Evolutionary conservation across 306 rosid genomes (phyloP).

Genomic region (Luffa aegyptiaca): DNA sequence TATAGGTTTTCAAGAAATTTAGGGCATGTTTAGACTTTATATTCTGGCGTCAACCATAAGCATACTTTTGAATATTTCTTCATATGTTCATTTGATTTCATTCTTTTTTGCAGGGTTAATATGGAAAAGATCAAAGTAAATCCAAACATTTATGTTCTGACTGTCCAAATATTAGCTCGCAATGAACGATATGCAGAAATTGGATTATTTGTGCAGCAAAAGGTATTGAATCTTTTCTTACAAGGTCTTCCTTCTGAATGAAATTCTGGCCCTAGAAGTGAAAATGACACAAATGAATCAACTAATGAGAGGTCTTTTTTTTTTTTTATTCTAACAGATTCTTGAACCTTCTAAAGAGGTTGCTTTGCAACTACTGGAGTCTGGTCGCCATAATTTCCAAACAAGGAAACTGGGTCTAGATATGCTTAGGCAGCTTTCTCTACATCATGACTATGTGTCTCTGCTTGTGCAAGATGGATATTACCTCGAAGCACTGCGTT

Average conservation of each 20-base stretch:
- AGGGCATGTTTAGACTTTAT: background rate
- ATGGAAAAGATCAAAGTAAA: slow-evolving; percentile 62
- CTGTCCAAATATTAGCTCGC: slow-evolving; percentile 65
- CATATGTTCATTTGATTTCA: background rate
- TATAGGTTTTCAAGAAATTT: background rate
- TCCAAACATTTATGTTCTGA: slow-evolving; percentile 60
- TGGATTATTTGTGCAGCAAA: slow-evolving; percentile 67
- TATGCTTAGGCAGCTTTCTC: slow-evolving; percentile 88
- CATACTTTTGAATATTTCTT: background rate
- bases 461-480: slow-evolving; percentile 81
- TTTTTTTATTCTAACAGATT: slow-evolving; percentile 40
- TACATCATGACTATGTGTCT: slow-evolving; percentile 79
- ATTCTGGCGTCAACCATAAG: background rate
- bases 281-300: background rate
- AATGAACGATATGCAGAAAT: slow-evolving; percentile 77
- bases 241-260: background rate
- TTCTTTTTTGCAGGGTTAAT: slow-evolving; percentile 51
- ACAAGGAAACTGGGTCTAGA: slow-evolving; percentile 87
- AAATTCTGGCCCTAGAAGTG: background rate
- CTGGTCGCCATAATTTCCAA: slow-evolving; percentile 63
- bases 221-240: slow-evolving; percentile 35
- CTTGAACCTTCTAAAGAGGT: slow-evolving; percentile 91
- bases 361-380: slow-evolving; percentile 82
- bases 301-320: slow-evolving; percentile 5
- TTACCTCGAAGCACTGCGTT: slow-evolving; percentile 86